phyloP scores from a whole-genome alignment of 2,329 filamentous ascomycete species.

The Venturia nashicola region DNA sequence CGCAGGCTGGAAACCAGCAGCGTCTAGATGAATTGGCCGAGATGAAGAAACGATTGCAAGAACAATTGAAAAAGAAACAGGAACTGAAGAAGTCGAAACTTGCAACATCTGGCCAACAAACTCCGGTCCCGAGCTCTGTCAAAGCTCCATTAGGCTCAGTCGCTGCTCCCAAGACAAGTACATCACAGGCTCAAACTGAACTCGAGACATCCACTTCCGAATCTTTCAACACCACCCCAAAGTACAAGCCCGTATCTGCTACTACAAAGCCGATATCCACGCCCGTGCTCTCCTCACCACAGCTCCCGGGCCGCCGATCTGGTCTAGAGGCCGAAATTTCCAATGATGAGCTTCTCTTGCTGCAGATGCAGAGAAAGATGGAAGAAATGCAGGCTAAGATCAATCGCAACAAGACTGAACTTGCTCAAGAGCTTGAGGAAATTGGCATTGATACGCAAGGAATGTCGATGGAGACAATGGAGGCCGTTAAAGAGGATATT shows the following conservation, averaged over 20 bases:
- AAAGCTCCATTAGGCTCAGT: not conserved
- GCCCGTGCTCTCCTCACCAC: not conserved
- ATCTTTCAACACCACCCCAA: not conserved
- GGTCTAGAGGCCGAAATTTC: slow-evolving; percentile 30
- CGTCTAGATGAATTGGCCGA: not conserved
- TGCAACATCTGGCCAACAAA: not conserved
- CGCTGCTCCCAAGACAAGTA: not conserved
- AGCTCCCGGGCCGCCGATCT: slow-evolving; percentile 14
- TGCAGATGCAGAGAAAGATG: slow-evolving; percentile 32
- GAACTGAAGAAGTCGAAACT: not conserved
- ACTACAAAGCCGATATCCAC: not conserved
- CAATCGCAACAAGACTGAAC: slow-evolving; percentile 25
- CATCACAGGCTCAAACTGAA: not conserved
- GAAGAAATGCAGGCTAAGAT: slow-evolving; percentile 27
- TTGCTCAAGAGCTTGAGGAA: slow-evolving; percentile 35
- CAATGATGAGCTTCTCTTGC: slow-evolving; percentile 24
- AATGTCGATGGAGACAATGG: slow-evolving; percentile 31
- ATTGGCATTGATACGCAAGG: slow-evolving; percentile 36
- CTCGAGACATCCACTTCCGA: not conserved
- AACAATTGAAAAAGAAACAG: not conserved
- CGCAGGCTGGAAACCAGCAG: not conserved
- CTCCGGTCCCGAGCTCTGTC: not conserved
- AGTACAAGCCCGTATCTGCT: not conserved
- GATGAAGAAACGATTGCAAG: not conserved
- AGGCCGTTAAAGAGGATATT: slow-evolving; percentile 23